Base-by-base conservation (phyloP, 768 basidiomycete genomes). In the Tubosaeta sp. region DNA sequence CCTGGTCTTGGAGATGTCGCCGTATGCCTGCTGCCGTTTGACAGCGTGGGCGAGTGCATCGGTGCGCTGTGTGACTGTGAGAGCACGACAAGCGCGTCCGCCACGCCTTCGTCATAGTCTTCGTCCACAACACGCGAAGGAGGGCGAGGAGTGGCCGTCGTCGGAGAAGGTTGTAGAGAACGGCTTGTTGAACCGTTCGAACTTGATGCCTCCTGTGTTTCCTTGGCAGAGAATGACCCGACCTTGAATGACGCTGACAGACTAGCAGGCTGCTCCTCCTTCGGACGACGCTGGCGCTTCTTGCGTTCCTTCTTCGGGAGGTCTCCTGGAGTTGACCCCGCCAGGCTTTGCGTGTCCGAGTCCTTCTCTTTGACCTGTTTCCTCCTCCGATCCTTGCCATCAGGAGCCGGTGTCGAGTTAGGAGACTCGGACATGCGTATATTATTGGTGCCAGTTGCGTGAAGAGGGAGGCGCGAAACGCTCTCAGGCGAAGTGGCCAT, bases 91-190 rank as follows among this genome's bases (percentile, higher is more conserved):
- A 97, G 72, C 0, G 89, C 82, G 59, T 92, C 91, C 5, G 90
- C 83, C n/a, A 84, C 88, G 25, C 87, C 89, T 67, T 94, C 94
- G 60, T 98, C 94, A 59, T 97, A 97, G 60, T 97, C 89, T 59
- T 98, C 94, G 62, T 97, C 92, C 16, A 95, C 79, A 2, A 80
- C 72, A 7, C 94, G 78, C 11, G 82, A 74, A 7, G 85, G 83
- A 16, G 83, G 79, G 34, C 80, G 71, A 48, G 82, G 78, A 7
- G 78, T 76, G 17, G 75, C 78, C 52, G 77, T 81, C 2, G 81
- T 88, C 1, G 88, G 86, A 29, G 85, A 88, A 2, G 86, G 87
- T 58, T 87, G 86, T 37, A 83, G 73, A 1, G 86, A 88, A 27
- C 85, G 73, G 48, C 68, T 74, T 1, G 80, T 79, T 25, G 83